These are phyloP conservation scores for Rosa lucieae DNA, from an alignment of 306 rosid genomes.

Conservation along the genomic window DNA sequence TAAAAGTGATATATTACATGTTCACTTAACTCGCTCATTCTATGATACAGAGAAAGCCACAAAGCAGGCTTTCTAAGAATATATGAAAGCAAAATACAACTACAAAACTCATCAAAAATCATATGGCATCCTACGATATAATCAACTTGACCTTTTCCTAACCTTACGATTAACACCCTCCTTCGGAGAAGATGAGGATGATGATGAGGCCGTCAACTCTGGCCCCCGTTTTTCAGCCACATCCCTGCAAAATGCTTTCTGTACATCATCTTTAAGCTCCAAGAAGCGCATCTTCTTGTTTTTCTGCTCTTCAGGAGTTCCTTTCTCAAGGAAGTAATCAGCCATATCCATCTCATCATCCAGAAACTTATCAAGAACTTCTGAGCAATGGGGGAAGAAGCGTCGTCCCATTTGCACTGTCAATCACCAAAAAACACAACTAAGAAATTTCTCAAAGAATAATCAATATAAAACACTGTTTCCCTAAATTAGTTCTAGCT, in stretches of 20 bases:
- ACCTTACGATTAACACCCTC: slow-evolving; percentile 38
- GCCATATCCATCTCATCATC: slow-evolving; percentile 66
- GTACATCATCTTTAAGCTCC: slow-evolving; percentile 90
- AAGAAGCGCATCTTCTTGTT: slow-evolving; percentile 70
- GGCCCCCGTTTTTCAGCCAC: slow-evolving; percentile 55
- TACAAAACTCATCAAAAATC: background rate
- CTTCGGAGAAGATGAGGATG: slow-evolving; percentile 58
- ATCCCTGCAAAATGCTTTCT: slow-evolving; percentile 82
- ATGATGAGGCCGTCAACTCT: slow-evolving; percentile 43
- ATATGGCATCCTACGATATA: slow-evolving; percentile 5
- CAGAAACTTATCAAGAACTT: slow-evolving; percentile 73
- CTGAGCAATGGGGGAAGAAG: slow-evolving; percentile 90
- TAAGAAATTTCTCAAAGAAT: slow-evolving; percentile 7
- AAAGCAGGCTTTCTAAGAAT: background rate
- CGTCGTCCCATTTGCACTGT: slow-evolving; percentile 84
- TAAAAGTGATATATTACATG: background rate
- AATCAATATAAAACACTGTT: background rate
- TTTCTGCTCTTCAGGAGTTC: slow-evolving; percentile 64
- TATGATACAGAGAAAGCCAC: slow-evolving; percentile 13
- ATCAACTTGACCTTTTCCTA: slow-evolving; percentile 43
- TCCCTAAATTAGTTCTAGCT: slow-evolving; percentile 6
- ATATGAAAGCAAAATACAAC: background rate
- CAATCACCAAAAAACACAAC: slow-evolving; percentile 12
- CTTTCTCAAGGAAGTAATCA: slow-evolving; percentile 72
- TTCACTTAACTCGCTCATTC: background rate